phyloP scores from a whole-genome alignment of 1,284 basidiomycete genomes.

The Heterobasidion occidentale region DNA sequence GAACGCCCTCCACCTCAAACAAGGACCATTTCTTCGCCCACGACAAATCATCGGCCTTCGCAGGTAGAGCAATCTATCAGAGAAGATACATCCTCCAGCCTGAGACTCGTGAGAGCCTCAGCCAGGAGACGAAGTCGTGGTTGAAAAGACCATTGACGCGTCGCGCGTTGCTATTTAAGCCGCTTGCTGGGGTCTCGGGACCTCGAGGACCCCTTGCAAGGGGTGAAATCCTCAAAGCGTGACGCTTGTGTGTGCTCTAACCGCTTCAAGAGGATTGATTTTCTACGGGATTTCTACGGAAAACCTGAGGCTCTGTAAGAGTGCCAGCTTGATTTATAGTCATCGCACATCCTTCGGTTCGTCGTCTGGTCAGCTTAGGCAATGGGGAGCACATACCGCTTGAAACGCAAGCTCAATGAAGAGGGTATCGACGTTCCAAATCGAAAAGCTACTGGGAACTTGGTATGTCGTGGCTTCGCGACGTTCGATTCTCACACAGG shows the following conservation, averaged over 20 bases:
- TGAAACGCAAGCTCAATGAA: constrained; percentile 78
- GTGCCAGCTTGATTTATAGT: no score
- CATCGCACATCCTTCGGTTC: no score
- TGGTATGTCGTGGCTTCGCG: constrained; percentile 39
- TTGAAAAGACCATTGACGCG: background rate
- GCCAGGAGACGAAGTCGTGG: background rate
- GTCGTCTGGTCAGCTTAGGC: background rate
- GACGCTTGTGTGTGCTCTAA: no score
- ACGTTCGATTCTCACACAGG: constrained; percentile 20
- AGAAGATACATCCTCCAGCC: background rate
- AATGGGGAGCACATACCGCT: constrained; percentile 39
- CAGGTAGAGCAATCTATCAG: background rate
- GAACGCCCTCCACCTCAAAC: constrained; percentile 14
- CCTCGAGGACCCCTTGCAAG: background rate
- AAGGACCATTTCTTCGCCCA: constrained; percentile 12
- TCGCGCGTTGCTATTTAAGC: background rate
- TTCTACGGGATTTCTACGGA: no score
- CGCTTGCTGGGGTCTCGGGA: background rate
- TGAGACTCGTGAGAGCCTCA: background rate
- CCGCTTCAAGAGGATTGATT: no score
- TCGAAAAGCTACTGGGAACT: constrained; percentile 69
- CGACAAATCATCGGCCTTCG: background rate
- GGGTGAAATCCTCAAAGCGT: background rate
- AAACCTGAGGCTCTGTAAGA: no score
- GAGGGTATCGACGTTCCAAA: constrained; percentile 67